Conservation (phyloP, 1,284 basidiomycete genomes). For the Ganoderma resinaceum region DNA sequence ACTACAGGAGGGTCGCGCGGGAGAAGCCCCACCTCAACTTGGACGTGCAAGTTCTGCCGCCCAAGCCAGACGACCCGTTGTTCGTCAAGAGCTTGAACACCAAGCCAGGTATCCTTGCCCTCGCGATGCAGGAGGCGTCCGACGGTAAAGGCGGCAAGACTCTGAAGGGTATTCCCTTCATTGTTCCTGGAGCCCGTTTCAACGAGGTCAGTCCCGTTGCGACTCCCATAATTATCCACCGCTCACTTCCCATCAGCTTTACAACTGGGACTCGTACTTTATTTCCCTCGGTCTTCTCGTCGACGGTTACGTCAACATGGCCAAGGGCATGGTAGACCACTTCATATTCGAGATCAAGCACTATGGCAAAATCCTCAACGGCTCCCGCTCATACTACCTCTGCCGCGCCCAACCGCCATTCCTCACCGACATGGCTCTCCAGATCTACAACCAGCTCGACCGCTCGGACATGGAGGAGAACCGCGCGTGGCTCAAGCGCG, state of each 20-base stretch:
- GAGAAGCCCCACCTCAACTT: slow-evolving; percentile 92
- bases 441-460: slow-evolving; percentile 96
- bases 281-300: slow-evolving; percentile 94
- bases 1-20: slow-evolving; percentile 84
- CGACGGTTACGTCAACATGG: slow-evolving; percentile 93
- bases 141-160: slow-evolving; percentile 80
- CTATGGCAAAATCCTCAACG: slow-evolving; percentile 90
- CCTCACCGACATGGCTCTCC: slow-evolving; percentile 97
- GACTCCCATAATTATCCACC: not conserved
- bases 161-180: slow-evolving; percentile 93
- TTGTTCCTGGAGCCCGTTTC: slow-evolving; percentile 97
- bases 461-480: slow-evolving; percentile 84
- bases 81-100: slow-evolving; percentile 95
- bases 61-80: slow-evolving; percentile 83
- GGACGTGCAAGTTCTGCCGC: slow-evolving; percentile 89
- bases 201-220: slow-evolving; percentile 78
- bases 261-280: slow-evolving; percentile 96
- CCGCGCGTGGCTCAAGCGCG: slow-evolving; percentile 91
- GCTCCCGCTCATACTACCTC: slow-evolving; percentile 89
- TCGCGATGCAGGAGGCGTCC: slow-evolving; percentile 95
- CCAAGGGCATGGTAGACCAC: slow-evolving; percentile 97
- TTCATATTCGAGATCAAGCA: slow-evolving; percentile 99
- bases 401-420: slow-evolving; percentile 97
- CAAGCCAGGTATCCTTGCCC: slow-evolving; percentile 91
- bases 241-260: slow-evolving; percentile 55